Evolutionary conservation across 176 grass and related monocot species (phyloP).

Genomic region (Phyllostachys edulis): DNA sequence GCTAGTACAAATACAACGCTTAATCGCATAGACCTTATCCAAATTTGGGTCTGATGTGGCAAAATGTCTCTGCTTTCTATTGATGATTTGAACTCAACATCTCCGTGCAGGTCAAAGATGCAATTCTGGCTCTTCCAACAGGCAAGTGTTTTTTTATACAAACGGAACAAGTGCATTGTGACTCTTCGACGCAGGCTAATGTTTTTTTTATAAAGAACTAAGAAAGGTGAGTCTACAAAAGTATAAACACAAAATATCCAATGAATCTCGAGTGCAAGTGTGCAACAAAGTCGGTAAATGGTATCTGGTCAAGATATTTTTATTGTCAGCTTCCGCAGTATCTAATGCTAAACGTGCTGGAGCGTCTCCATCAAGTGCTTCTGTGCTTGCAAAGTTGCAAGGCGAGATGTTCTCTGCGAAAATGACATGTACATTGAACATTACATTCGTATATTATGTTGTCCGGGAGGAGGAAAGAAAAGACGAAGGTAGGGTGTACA

Average conservation of each 20-base stretch:
- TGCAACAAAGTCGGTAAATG: not conserved
- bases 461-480: not conserved
- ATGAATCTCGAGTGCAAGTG: not conserved
- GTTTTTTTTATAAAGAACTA: not conserved
- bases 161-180: not conserved
- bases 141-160: constrained; percentile 10
- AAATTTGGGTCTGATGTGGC: not conserved
- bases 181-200: constrained; percentile 15
- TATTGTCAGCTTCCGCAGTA: not conserved
- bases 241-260: not conserved
- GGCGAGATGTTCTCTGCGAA: not conserved
- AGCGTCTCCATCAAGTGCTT: not conserved
- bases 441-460: not conserved
- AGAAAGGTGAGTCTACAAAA: not conserved
- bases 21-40: not conserved
- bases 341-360: not conserved
- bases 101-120: not conserved
- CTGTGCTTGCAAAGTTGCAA: not conserved
- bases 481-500: not conserved
- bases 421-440: constrained; percentile 10
- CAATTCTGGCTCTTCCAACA: not conserved
- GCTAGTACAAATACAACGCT: not conserved
- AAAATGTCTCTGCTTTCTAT: not conserved
- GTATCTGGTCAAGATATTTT: not conserved
- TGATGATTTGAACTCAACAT: not conserved